Base-by-base conservation (phyloP, 2,329 filamentous ascomycete genomes). In the Talaromyces sp. region DNA sequence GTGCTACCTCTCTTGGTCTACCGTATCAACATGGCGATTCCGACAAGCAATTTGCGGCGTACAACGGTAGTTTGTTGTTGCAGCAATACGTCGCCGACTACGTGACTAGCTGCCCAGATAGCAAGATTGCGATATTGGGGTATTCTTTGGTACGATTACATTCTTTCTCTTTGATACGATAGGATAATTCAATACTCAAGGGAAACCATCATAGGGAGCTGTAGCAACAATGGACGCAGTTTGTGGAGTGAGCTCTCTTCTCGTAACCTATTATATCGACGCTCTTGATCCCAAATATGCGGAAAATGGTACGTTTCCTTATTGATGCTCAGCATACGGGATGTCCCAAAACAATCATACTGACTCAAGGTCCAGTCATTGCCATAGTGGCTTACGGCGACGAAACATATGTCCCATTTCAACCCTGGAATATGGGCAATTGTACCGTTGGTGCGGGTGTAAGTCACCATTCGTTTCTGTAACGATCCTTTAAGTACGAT, bases 191-290 rank as follows among this genome's bases (percentile, higher is more conserved):
- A 7, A 31, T 35, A 14, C 52, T 35, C 14, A 39, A 3, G 3
- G n/a, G n/a, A n/a, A n/a, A n/a, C n/a, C 6, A 18, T 28, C 8
- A 25, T 40, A 57, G 69, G 67, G 68, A 16, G 68, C 67, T 8
- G 62, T 69, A 8, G 56, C 66, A 33, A 50, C 69, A 63, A 70
- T 70, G 69, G 67, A 68, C 48, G 67, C 64, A 9, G 52, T 70
- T 16, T 70, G 69, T 35, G 69, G 68, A 28, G 68, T 68, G 31
- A 69, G 69, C 59, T 65, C 64, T 57, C 21, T 64, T 44, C 40
- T 37, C 21, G 33, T 63, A 6, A 33, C 62, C 4, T 57, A 58
- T 31, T 58, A 58, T 18, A 54, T 65, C 3, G n/a, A 42, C 16
- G 58, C 31, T 48, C 57, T 65, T 2, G 35, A 39, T n/a, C 28